Conservation (phyloP, 2,329 filamentous ascomycete species). For the Epichloe aotearoae region DNA sequence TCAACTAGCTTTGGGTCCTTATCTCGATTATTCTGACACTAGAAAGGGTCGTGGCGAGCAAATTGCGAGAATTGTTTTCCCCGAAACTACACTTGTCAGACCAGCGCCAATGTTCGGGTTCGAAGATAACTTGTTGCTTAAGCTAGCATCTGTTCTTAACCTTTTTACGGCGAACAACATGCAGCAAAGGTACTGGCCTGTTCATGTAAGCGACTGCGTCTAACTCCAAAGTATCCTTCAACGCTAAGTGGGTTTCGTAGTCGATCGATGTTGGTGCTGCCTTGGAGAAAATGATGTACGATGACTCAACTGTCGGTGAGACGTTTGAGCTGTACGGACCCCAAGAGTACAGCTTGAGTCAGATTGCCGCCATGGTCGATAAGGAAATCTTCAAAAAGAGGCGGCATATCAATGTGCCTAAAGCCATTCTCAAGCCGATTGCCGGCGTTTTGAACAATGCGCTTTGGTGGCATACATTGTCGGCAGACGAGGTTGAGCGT, state of each 20-base stretch:
- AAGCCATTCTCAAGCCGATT: constrained; percentile 60
- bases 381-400: constrained; percentile 88
- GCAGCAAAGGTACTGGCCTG: constrained; percentile 80
- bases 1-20: background rate
- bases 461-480: constrained; percentile 81
- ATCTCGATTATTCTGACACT: background rate
- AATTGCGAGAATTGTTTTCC: constrained; percentile 77
- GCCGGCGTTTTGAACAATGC: constrained; percentile 64
- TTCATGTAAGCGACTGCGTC: constrained; percentile 52
- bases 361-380: constrained; percentile 81
- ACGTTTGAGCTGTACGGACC: constrained; percentile 93
- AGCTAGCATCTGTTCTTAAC: constrained; percentile 67
- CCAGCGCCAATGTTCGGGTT: constrained; percentile 90
- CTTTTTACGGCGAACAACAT: constrained; percentile 84
- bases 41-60: constrained; percentile 62
- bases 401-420: constrained; percentile 84
- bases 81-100: constrained; percentile 91
- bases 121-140: constrained; percentile 83
- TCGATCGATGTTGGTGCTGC: constrained; percentile 82
- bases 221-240: background rate
- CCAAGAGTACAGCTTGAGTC: constrained; percentile 76
- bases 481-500: constrained; percentile 74
- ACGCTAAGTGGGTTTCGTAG: constrained; percentile 24
- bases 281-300: constrained; percentile 78
- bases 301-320: constrained; percentile 79